Evolutionary conservation across 1,139 yeast genomes (phyloP), one percentile per base, ranked within the genome.

Genomic region (Scheffersomyces quercinus): DNA sequence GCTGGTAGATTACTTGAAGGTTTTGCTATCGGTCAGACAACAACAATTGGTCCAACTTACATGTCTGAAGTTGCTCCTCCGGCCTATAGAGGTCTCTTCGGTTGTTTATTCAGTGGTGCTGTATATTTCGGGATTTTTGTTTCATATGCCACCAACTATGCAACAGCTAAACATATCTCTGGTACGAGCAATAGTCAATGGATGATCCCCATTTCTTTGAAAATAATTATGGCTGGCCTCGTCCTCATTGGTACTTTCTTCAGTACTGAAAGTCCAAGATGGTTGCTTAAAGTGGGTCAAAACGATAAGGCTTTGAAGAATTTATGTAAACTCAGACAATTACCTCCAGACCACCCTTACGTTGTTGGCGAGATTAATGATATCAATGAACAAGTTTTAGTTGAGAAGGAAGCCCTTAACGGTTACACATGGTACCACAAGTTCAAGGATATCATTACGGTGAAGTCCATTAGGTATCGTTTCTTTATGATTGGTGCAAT

Each of bases 1-100:
- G 81, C 77, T 34, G 85, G 84, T 14, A 65, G 84, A 48, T 63
- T 79, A 34, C 60, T 80, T 41, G 82, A 79, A 53, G 82, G 83
- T 9, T 56, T 79, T 26, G 82, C 81, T 6, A 65, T 81, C 41
- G 85, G 85, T 11, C 79, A 79, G 51, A 78, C 83, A 11, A 72
- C 81, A 6, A 77, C 81, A 20, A 73, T 77, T 45, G 83, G 83
- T 24, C 85, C 85, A 8, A 67, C 78, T 36, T 78, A 77, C 52
- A 59, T 77, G 50, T 68, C 81, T 5, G 85, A 80, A 56, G 74
- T 77, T 33, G 71, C 83, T 11, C 84, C 85, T 4, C 67, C 70
- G 40, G 66, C 75, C 12, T 72, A 77, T 46, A 70, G 85, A 58
- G 85, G 83, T 38, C 57, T 75, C 45, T 71, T 77, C 49, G 67